phyloP scores from a whole-genome alignment of 164 flowering plant genomes.

The Taxillus chinensis region DNA sequence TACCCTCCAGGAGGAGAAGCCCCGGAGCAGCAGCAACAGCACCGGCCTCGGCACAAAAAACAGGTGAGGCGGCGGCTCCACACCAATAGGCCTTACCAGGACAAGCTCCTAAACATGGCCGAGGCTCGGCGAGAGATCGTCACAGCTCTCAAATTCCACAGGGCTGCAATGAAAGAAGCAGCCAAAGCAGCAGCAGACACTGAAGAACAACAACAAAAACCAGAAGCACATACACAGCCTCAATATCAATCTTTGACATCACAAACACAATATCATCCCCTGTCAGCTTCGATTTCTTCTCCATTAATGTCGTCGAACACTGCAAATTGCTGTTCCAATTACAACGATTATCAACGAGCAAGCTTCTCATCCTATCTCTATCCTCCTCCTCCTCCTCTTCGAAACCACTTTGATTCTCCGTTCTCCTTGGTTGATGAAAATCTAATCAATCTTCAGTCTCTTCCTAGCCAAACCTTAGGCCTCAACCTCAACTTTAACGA shows the following conservation, averaged over 20 bases:
- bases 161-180: slow-evolving; percentile 71
- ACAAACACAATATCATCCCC: slow-evolving; percentile 3
- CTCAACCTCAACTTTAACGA: slow-evolving; percentile 77
- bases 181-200: slow-evolving; percentile 38
- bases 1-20: neutral
- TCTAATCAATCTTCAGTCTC: slow-evolving; percentile 30
- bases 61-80: slow-evolving; percentile 84
- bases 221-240: neutral
- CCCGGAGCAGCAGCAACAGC: slow-evolving; percentile 22
- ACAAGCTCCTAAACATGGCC: slow-evolving; percentile 87
- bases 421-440: slow-evolving; percentile 24
- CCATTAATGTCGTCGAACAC: slow-evolving; percentile 14
- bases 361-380: slow-evolving; percentile 16
- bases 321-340: no score
- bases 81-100: slow-evolving; percentile 79
- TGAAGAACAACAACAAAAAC: no score
- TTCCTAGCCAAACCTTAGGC: slow-evolving; percentile 76
- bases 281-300: no score
- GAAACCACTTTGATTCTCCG: slow-evolving; percentile 20
- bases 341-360: no score
- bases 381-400: slow-evolving; percentile 12
- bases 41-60: slow-evolving; percentile 47
- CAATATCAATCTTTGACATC: slow-evolving; percentile 6
- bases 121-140: slow-evolving; percentile 83
- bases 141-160: slow-evolving; percentile 76